Evolutionary conservation across 2,329 filamentous ascomycete genomes (phyloP), one percentile per base, ranked within the genome.

Genomic region (Ophiocordyceps australis): DNA sequence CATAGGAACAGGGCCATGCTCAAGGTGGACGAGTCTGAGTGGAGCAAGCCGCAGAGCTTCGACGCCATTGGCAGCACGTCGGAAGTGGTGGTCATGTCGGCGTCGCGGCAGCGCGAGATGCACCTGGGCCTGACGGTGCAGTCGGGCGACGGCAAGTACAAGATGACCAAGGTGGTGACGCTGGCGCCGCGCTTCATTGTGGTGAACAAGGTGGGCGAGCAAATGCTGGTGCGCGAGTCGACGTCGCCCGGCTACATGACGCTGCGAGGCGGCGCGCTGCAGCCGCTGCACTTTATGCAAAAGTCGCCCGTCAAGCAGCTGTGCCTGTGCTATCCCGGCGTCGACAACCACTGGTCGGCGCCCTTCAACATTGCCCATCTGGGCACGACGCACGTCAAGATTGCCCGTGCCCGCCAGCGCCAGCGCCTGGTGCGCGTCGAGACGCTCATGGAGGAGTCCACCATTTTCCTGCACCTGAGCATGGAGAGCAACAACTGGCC

Each of bases 31-130:
- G 78, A 91, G 28, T 94, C 89, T 1, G 69, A 74, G 32, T 98
- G 89, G 91, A 95, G 89, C 54, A 93, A 89, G 45, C 82, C 86
- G 1, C 86, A 95, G 46, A 94, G 82, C 62, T 93, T 98, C 40
- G 91, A 98, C 43, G 89, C 89, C 13, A 89, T 98, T 35, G 89
- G 89, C 17, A 95, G 86, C 41, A 83, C 77, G 1, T 76, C 82
- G 11, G 85, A 94, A 38, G 79, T 93, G 19, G 68, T 89, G 18
- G 61, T 98, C 18, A 76, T 78, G 25, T 81, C 83, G 0, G 54
- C 65, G 3, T 66, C 64, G 22, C 74, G 68, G 22, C 65, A 62
- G 29, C 74, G 74, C 3, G 89, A 98, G 47, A 85, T 95, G 41
- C 83, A 95, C 40, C 65, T 91, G 6, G 89, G 89, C 24, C 72